Evolutionary conservation across 192 early-diverging fungal genomes (phyloP).

Genomic region (Kickxella alabastrina): DNA sequence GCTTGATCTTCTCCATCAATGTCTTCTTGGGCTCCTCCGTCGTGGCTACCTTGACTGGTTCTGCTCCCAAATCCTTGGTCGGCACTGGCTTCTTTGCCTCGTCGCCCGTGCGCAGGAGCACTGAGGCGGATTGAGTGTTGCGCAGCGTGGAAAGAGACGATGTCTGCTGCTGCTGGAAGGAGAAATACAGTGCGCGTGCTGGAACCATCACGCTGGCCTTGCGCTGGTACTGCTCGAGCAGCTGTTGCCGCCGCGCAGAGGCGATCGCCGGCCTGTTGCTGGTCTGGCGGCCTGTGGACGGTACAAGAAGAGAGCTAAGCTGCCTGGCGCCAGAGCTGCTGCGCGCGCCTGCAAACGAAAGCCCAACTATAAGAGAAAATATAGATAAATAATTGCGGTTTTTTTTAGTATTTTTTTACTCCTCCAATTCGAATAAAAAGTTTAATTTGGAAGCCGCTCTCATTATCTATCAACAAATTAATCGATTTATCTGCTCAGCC

Average conservation of each 20-base stretch:
- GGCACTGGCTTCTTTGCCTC: slow-evolving; percentile 1
- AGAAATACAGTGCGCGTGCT: no score
- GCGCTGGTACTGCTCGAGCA: no score
- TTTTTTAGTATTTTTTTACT: no score
- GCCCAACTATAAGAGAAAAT: neutral
- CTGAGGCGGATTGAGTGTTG: no score
- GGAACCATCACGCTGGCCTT: no score
- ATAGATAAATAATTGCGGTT: neutral
- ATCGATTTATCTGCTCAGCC: neutral
- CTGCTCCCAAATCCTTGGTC: no score
- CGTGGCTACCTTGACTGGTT: neutral
- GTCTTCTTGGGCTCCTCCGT: slow-evolving; percentile 53
- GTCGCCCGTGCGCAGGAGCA: neutral
- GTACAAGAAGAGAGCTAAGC: neutral
- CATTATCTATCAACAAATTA: no score
- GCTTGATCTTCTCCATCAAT: slow-evolving; percentile 74
- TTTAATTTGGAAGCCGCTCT: no score
- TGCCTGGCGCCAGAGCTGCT: neutral
- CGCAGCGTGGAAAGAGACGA: slow-evolving; percentile 25
- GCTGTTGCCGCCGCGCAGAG: no score
- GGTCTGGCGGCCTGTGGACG: no score
- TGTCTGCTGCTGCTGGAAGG: slow-evolving; percentile 15
- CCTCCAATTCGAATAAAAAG: no score
- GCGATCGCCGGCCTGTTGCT: no score
- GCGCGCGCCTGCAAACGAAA: neutral